phyloP scores from a whole-genome alignment of 2,329 filamentous ascomycete genomes.

The Xylariaceae sp. region DNA sequence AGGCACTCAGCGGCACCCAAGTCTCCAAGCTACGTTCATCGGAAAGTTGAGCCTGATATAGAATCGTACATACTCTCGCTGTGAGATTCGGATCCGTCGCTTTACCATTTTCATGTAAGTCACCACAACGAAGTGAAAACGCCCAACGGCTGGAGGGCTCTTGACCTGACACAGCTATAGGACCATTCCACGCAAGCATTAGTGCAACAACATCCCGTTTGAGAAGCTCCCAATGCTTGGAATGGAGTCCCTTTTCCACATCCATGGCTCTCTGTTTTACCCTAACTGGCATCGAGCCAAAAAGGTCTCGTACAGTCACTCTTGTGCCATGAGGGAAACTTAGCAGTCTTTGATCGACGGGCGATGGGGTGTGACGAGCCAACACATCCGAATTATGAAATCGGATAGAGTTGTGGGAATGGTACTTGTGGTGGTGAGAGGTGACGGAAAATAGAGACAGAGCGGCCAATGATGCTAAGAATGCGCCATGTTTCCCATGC shows the following conservation, averaged over 20 bases:
- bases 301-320: slow-evolving; percentile 71
- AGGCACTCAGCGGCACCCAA: slow-evolving; percentile 70
- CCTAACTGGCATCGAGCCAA: slow-evolving; percentile 85
- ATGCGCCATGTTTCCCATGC: slow-evolving; percentile 67
- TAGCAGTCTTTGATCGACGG: slow-evolving; percentile 50
- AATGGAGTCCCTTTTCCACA: slow-evolving; percentile 44
- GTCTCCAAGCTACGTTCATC: slow-evolving; percentile 44
- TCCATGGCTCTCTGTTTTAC: slow-evolving; percentile 68
- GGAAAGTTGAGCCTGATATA: slow-evolving; percentile 62
- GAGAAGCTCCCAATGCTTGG: slow-evolving; percentile 61
- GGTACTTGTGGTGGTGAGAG: slow-evolving; percentile 59
- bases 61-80: slow-evolving; percentile 41
- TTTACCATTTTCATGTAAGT: slow-evolving; percentile 5
- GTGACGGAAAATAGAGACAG: slow-evolving; percentile 72
- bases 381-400: slow-evolving; percentile 66
- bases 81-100: slow-evolving; percentile 17
- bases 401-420: slow-evolving; percentile 58
- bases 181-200: slow-evolving; percentile 61
- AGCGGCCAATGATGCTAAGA: slow-evolving; percentile 69
- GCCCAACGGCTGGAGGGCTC: slow-evolving; percentile 41
- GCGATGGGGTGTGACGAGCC: slow-evolving; percentile 57
- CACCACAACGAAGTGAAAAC: slow-evolving; percentile 33
- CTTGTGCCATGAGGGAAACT: slow-evolving; percentile 64
- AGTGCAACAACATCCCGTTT: slow-evolving; percentile 55
- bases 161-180: slow-evolving; percentile 52